Evolutionary conservation across 129 eudicot species (phyloP), one percentile per base, ranked within the genome.

Genomic region (Flaveria robusta): DNA sequence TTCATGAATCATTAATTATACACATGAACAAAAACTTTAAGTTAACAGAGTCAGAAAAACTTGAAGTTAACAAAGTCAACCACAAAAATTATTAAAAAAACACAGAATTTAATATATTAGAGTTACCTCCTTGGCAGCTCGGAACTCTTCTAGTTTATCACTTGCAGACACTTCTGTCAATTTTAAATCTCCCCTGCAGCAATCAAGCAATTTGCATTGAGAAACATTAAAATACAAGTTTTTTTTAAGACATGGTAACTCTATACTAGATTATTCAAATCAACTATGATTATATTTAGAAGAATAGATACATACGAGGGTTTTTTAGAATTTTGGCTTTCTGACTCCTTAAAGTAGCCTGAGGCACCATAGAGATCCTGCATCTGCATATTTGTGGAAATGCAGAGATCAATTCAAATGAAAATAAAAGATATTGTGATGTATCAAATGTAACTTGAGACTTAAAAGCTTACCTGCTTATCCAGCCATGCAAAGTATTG

Each of bases 401-500:
- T 41, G 54, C 42, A 70, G n/a, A 34, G 41, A 69, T 31, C 65
- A 80, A 31, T 37, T 7, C 19, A 46, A 54, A 12, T 14, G 51
- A 55, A 27, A 45, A 10, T 16, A 79, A 22, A 56, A 56, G 8
- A 2, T 16, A 54, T 52, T 54, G 18, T 54, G 43, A 67, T 39
- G 56, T 10, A 54, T 73, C 39, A 29, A 16, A 54, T 56, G 42
- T 74, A 43, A 74, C 67, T 66, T 43, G 18, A 2, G 37, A 66
- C 46, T 31, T 11, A 54, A 77, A 66, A 37, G 55, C 11, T 5
- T 73, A 86, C 97, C 99, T 91, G 99, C 77, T 84, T 86, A 88
- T 95, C 99, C 74, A 95, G 87, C 99, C 99, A 95, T 50, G 86
- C 89, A 86, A 91, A 86, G 83, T 85, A 95, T 66, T 95, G 99